Conservation (phyloP, 352 stramenopile species). For the Phytopythium chamaehyphon region DNA sequence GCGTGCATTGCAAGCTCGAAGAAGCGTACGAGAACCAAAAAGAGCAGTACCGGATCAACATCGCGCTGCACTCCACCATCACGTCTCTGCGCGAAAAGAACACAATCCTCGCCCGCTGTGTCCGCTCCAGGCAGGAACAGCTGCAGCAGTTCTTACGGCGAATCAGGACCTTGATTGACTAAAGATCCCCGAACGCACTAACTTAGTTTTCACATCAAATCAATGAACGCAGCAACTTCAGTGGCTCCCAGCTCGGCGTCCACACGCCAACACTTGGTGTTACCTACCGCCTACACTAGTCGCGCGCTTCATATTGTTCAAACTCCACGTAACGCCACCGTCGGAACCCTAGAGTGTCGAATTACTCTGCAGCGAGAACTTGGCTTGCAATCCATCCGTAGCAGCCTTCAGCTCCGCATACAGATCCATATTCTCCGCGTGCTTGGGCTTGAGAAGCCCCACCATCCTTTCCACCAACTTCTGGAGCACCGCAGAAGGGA, state of each 20-base stretch:
- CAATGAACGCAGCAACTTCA: neutral
- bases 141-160: neutral
- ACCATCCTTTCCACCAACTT: conserved; percentile 64
- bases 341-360: neutral
- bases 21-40: neutral
- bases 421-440: conserved; percentile 61
- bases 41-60: neutral
- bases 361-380: conserved; percentile 16
- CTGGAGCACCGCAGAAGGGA: conserved; percentile 47
- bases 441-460: conserved; percentile 44
- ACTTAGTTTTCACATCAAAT: neutral
- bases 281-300: neutral
- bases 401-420: conserved; percentile 44
- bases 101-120: neutral
- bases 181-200: neutral
- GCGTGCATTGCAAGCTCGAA: neutral
- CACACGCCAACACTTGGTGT: too few species aligned
- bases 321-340: too few species aligned
- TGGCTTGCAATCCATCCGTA: conserved; percentile 25
- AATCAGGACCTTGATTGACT: neutral
- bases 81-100: neutral
- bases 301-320: too few species aligned
- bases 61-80: neutral
- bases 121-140: neutral
- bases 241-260: too few species aligned